Percentiles rank a stretch among this genome's conserved stretches.
These are phyloP conservation scores for Sordariomycetes sp. DNA, from an alignment of 2,329 filamentous ascomycete species.

Conservation along the genomic window DNA sequence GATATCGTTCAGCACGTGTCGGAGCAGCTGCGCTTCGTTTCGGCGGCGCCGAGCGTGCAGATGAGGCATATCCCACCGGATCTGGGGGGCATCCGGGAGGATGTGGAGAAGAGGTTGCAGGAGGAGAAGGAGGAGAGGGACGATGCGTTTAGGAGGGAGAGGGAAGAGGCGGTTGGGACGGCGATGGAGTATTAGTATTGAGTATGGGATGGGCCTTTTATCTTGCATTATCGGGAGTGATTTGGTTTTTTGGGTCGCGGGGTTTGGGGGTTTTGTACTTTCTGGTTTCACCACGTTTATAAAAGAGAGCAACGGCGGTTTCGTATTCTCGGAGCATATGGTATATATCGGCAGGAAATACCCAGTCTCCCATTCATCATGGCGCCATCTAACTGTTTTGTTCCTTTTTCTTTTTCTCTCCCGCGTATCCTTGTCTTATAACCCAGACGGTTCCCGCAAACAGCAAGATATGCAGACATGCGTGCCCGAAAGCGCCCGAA, in stretches of 20 bases:
- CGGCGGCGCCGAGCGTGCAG: slow-evolving; percentile 77
- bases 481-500: not conserved
- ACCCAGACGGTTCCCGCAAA: not conserved
- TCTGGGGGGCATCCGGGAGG: slow-evolving; percentile 51
- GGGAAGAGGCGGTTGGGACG: slow-evolving; percentile 43
- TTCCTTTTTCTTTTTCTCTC: not conserved
- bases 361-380: not conserved
- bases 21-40: slow-evolving; percentile 77
- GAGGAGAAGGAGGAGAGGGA: slow-evolving; percentile 50
- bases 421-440: not conserved
- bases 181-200: slow-evolving; percentile 35
- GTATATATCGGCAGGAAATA: not conserved
- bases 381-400: not conserved
- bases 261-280: not conserved
- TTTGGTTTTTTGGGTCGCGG: not conserved
- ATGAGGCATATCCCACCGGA: slow-evolving; percentile 70
- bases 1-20: slow-evolving; percentile 66
- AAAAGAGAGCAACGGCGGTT: not conserved
- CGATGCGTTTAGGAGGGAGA: slow-evolving; percentile 34
- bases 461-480: not conserved
- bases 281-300: not conserved
- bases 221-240: not conserved
- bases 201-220: not conserved
- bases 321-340: not conserved
- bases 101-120: slow-evolving; percentile 54